These are phyloP conservation scores for Lanzia echinophila DNA, from an alignment of 2,329 filamentous ascomycete genomes.

Conservation along the genomic window DNA sequence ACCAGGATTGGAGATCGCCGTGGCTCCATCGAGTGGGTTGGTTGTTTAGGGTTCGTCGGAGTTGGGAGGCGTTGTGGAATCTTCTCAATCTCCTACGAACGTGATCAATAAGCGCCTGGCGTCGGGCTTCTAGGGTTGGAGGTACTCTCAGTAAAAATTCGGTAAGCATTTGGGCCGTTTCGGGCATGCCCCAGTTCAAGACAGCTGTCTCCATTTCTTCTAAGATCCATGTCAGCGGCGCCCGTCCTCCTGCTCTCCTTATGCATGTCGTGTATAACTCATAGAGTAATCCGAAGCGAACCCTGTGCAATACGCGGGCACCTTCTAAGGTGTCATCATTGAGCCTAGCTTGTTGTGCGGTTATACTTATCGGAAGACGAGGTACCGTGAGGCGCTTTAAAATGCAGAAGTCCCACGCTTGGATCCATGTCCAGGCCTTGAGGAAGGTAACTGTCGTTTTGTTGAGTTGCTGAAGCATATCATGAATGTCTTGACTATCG, in stretches of 20 bases:
- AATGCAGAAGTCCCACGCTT: conserved; percentile 4
- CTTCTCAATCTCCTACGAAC: too few species aligned
- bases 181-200: too few species aligned
- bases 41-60: background rate
- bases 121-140: too few species aligned
- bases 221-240: too few species aligned
- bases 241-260: too few species aligned
- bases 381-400: background rate
- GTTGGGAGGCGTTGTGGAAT: too few species aligned
- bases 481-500: background rate
- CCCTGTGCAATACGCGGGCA: background rate
- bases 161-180: too few species aligned
- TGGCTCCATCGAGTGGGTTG: background rate
- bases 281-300: background rate
- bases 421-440: conserved; percentile 4
- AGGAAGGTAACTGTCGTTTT: background rate
- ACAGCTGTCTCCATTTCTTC: too few species aligned
- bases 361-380: background rate
- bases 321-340: background rate
- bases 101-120: too few species aligned
- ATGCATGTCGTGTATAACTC: too few species aligned
- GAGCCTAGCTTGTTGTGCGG: conserved; percentile 6
- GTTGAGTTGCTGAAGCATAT: background rate
- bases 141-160: too few species aligned
- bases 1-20: background rate